phyloP scores from a whole-genome alignment of 1,284 basidiomycete species.

The Trametes polyzona region DNA sequence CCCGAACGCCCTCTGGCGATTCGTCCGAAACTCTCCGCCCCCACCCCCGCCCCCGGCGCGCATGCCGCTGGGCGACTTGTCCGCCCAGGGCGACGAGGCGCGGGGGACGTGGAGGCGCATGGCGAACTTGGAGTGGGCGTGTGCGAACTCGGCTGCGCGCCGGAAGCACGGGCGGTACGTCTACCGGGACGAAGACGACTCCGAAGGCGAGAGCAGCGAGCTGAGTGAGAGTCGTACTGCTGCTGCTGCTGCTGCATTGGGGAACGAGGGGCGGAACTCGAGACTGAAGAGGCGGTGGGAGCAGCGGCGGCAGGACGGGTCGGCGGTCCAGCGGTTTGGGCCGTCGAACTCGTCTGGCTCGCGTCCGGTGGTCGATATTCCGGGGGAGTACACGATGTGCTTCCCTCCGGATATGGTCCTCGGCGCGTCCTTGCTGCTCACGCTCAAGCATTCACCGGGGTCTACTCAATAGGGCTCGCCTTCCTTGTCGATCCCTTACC shows the following conservation, averaged over 20 bases:
- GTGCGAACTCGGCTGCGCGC: constrained; percentile 44
- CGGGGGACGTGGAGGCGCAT: constrained; percentile 13
- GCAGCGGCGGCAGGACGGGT: background rate
- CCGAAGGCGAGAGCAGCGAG: constrained; percentile 20
- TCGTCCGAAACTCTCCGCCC: constrained; percentile 27
- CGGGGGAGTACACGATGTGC: constrained; percentile 28
- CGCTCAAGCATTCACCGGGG: constrained; percentile 42
- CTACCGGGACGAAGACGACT: constrained; percentile 26
- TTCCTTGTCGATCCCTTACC: too few species aligned
- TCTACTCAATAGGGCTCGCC: too few species aligned
- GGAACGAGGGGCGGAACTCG: background rate
- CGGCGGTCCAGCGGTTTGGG: too few species aligned
- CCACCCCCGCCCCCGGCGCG: constrained; percentile 1
- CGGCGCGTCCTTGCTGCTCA: constrained; percentile 46
- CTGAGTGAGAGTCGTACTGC: constrained; percentile 14
- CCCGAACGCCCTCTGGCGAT: constrained; percentile 29
- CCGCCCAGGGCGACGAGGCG: background rate
- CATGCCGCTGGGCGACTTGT: constrained; percentile 3
- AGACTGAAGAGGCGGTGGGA: background rate
- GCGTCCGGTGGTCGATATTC: constrained; percentile 19
- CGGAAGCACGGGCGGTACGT: constrained; percentile 28
- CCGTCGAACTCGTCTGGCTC: too few species aligned
- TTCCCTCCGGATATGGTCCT: constrained; percentile 42
- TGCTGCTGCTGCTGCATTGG: background rate
- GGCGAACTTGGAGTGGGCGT: constrained; percentile 52